phyloP scores from a whole-genome alignment of 2,329 filamentous ascomycete genomes.

The Blastomyces percursus region DNA sequence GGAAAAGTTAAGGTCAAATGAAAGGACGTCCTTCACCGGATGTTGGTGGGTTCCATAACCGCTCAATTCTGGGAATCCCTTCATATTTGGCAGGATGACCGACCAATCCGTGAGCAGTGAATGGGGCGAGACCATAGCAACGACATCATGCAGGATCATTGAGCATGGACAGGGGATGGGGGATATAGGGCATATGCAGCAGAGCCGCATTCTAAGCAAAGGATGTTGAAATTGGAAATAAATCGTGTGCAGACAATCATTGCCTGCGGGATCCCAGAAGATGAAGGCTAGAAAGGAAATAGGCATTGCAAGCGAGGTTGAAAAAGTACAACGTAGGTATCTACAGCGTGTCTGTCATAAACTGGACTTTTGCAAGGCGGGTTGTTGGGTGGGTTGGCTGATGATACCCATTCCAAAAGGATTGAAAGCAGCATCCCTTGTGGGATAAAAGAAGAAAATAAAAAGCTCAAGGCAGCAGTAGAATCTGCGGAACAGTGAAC shows the following conservation, averaged over 20 bases:
- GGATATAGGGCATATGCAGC: background rate
- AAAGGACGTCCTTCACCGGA: background rate
- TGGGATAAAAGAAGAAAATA: background rate
- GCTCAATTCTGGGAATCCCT: background rate
- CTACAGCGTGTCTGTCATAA: background rate
- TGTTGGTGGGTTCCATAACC: background rate
- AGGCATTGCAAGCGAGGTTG: background rate
- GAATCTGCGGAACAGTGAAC: background rate
- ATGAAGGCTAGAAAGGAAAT: background rate
- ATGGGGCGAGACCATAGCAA: background rate
- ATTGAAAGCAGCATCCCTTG: background rate
- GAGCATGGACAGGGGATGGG: background rate
- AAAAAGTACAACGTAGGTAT: background rate
- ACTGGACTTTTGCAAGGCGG: background rate
- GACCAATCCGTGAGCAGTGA: background rate
- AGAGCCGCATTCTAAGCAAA: background rate
- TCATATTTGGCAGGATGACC: background rate
- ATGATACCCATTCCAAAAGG: background rate
- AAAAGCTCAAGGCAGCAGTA: background rate
- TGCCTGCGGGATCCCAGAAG: background rate
- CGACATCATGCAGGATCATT: background rate
- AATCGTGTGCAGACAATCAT: too few relatives aligned
- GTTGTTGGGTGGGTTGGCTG: too few relatives aligned
- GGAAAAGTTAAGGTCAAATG: background rate
- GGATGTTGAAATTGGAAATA: background rate